phyloP scores from a whole-genome alignment of 2,329 filamentous ascomycete genomes.

The Colletotrichum godetiae region DNA sequence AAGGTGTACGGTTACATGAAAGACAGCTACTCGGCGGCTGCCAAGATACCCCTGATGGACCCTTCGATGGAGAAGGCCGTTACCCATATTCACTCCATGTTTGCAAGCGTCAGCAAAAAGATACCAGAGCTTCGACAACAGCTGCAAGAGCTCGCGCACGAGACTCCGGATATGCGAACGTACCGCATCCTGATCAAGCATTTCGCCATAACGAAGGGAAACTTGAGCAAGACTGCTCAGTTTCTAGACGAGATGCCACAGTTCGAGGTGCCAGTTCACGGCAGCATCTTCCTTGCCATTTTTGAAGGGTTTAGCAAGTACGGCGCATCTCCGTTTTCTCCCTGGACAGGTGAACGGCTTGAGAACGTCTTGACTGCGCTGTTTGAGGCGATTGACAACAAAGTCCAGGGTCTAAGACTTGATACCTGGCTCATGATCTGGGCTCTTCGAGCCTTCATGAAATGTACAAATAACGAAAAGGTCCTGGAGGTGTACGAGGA shows the following conservation, averaged over 20 bases:
- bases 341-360: slow-evolving; percentile 80
- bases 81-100: slow-evolving; percentile 67
- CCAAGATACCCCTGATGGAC: slow-evolving; percentile 55
- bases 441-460: slow-evolving; percentile 72
- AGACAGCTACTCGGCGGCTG: slow-evolving; percentile 57
- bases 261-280: slow-evolving; percentile 75
- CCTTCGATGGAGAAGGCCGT: slow-evolving; percentile 62
- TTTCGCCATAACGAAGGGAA: slow-evolving; percentile 74
- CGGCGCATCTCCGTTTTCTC: slow-evolving; percentile 71
- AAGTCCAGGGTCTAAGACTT: slow-evolving; percentile 60
- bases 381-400: slow-evolving; percentile 62
- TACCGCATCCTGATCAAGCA: slow-evolving; percentile 84
- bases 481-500: slow-evolving; percentile 66
- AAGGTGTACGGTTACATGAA: slow-evolving; percentile 90
- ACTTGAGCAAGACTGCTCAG: slow-evolving; percentile 76
- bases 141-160: slow-evolving; percentile 71
- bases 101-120: slow-evolving; percentile 64
- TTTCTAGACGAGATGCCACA: slow-evolving; percentile 84
- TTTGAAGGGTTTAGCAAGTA: slow-evolving; percentile 85
- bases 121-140: slow-evolving; percentile 64
- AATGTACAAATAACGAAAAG: slow-evolving; percentile 62
- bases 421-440: slow-evolving; percentile 71
- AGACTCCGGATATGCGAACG: slow-evolving; percentile 81
- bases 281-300: slow-evolving; percentile 81
- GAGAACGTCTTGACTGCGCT: slow-evolving; percentile 75